Evolutionary conservation across 164 flowering plant species (phyloP), one percentile per base, ranked within the genome.

Genomic region (Aristolochia fimbriata): DNA sequence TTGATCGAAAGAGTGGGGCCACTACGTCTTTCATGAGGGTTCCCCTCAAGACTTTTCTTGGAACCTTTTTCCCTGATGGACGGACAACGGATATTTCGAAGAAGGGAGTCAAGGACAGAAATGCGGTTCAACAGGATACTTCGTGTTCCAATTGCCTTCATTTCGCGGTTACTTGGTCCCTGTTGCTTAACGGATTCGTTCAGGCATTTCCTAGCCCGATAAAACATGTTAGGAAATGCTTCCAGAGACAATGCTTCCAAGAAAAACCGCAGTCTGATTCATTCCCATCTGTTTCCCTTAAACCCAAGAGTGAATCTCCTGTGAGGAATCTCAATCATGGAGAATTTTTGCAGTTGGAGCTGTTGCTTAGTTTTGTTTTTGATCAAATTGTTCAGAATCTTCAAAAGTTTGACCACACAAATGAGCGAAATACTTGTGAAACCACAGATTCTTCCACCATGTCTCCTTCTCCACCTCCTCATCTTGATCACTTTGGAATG

Each of bases 121-220:
- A 49, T 23, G 46, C 41, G 49, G 69, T 37, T 46, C 69, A 64
- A 47, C 73, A 71, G 68, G 83, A 81, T 55, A 78, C 63, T 20
- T 75, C 81, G 66, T 81, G 86, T 65, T 59, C 58, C 15, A 86
- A 85, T 62, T 90, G 96, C 69, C 74, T 90, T 80, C 83, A 83
- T 57, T 77, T 87, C 76, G 86, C 81, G 16, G 65, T 86, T 66
- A 71, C 82, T 24, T 83, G 91, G 85, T 81, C 94, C 21, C 55
- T 79, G 73, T 65, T 84, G 76, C 52, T 82, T 43, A 79, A 74
- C 60, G 76, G 75, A 43, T 77, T 81, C 67, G 70, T 75, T 64
- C 94, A 87, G 65, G 73, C 80, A 6, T 59, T 92, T 62, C 90
- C 85, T 0, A 66, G 63, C 33, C 84, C 83, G 3, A 80, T 80